Percentiles rank a stretch among this genome's conserved stretches.
phyloP scores from a whole-genome alignment of 352 stramenopile genomes.

The Globisporangium viniferum region DNA sequence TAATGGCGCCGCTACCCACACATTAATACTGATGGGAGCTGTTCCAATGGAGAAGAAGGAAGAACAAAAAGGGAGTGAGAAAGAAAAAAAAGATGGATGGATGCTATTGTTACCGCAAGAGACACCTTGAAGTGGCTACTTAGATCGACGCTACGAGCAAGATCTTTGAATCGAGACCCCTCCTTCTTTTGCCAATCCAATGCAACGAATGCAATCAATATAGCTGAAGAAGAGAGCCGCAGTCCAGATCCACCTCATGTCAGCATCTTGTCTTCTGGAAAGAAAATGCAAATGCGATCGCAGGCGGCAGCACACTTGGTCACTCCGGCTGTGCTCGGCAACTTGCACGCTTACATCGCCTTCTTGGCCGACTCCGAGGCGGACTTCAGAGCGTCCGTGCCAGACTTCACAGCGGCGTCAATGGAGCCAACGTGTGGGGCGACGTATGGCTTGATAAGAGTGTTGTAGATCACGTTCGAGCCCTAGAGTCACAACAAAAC shows the following conservation, averaged over 20 bases:
- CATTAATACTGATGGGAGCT: too few species aligned
- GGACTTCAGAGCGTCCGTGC: constrained; percentile 27
- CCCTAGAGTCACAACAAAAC: constrained; percentile 29
- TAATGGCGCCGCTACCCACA: background rate
- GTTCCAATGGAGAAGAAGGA: background rate
- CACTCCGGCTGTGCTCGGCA: background rate
- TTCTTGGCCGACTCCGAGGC: constrained; percentile 38
- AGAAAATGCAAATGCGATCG: constrained; percentile 1
- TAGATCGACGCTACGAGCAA: background rate
- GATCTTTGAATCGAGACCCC: background rate
- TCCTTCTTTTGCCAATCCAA: background rate
- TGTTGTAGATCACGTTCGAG: constrained; percentile 82
- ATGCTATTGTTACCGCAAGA: constrained; percentile 12
- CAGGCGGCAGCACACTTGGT: background rate
- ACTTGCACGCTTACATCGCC: constrained; percentile 30
- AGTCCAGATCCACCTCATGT: background rate
- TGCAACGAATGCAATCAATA: background rate
- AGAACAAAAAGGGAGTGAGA: background rate
- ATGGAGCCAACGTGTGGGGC: constrained; percentile 64
- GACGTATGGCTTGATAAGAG: constrained; percentile 83
- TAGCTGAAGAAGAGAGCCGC: background rate
- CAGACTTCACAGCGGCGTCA: constrained; percentile 59
- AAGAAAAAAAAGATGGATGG: constrained; percentile 7
- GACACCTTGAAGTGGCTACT: background rate
- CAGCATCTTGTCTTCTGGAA: background rate